Conservation (phyloP, 140 eudicot genomes). For the Oenanthe javanica region DNA sequence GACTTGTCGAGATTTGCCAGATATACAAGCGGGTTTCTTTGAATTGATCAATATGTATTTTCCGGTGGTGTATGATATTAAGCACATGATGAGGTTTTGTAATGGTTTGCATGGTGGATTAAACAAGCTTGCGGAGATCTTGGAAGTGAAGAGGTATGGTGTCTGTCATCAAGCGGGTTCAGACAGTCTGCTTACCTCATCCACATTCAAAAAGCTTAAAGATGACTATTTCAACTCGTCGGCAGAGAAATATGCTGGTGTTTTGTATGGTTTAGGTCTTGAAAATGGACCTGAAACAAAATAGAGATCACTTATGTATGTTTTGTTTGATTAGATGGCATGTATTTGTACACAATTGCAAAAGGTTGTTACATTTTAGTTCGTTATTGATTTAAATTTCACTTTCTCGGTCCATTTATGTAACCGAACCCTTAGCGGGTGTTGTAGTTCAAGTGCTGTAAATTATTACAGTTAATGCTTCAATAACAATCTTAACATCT, state of each 20-base stretch:
- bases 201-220: slow-evolving; percentile 29
- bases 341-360: slow-evolving; percentile 51
- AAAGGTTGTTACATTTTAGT: slow-evolving; percentile 41
- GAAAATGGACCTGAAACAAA: slow-evolving; percentile 23
- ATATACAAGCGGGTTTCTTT: slow-evolving; percentile 28
- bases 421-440: slow-evolving; percentile 47
- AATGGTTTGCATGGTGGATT: slow-evolving; percentile 38
- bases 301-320: slow-evolving; percentile 11
- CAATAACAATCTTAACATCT: slow-evolving; percentile 55
- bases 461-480: slow-evolving; percentile 61
- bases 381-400: slow-evolving; percentile 21
- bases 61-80: slow-evolving; percentile 22
- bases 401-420: slow-evolving; percentile 27
- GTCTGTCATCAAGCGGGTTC: slow-evolving; percentile 24
- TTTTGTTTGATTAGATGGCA: slow-evolving; percentile 33
- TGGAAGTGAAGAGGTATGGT: slow-evolving; percentile 32
- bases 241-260: slow-evolving; percentile 34
- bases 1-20: slow-evolving; percentile 26
- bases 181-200: slow-evolving; percentile 14
- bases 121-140: slow-evolving; percentile 27
- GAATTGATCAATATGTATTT: slow-evolving; percentile 25
- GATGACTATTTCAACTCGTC: slow-evolving; percentile 27
- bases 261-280: slow-evolving; percentile 22
- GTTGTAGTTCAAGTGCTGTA: slow-evolving; percentile 68
- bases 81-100: slow-evolving; percentile 32